phyloP scores from a whole-genome alignment of 2,329 filamentous ascomycete genomes.

The Ceratocystis cacaofunesta region DNA sequence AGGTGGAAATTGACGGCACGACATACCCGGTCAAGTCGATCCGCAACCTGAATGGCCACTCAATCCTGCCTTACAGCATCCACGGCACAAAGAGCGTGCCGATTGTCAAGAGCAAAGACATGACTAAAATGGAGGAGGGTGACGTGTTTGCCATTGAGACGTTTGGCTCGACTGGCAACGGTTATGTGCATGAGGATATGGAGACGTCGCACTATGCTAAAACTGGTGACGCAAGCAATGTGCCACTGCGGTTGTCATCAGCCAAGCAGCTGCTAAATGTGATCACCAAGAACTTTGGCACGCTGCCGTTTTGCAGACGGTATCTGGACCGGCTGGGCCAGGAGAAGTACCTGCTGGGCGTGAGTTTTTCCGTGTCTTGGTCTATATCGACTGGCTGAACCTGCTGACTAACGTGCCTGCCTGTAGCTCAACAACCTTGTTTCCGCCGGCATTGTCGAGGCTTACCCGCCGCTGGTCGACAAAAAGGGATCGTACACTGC shows the following conservation, averaged over 20 bases:
- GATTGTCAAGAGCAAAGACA: conserved; percentile 60
- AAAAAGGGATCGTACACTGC: conserved; percentile 79
- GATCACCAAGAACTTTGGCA: conserved; percentile 84
- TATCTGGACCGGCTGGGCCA: conserved; percentile 78
- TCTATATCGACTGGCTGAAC: background rate
- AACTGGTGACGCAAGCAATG: conserved; percentile 45
- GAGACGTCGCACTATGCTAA: conserved; percentile 73
- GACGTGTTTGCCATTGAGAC: conserved; percentile 74
- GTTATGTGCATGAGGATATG: conserved; percentile 60
- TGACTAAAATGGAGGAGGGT: conserved; percentile 75
- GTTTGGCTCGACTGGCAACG: conserved; percentile 66
- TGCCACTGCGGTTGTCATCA: conserved; percentile 48
- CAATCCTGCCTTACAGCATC: conserved; percentile 61
- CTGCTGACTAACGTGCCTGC: background rate
- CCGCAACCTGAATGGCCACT: conserved; percentile 60
- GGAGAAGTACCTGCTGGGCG: conserved; percentile 73
- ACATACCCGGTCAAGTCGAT: conserved; percentile 57
- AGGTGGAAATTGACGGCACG: conserved; percentile 53
- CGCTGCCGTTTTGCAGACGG: conserved; percentile 66
- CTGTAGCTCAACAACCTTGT: conserved; percentile 64
- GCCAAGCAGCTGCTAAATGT: conserved; percentile 65
- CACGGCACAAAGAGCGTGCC: conserved; percentile 69
- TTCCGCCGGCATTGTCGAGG: conserved; percentile 61
- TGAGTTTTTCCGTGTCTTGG: conserved; percentile 28
- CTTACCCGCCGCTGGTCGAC: conserved; percentile 69